phyloP scores from a whole-genome alignment of 495 filamentous ascomycete genomes.

The Lichina pygmaea region DNA sequence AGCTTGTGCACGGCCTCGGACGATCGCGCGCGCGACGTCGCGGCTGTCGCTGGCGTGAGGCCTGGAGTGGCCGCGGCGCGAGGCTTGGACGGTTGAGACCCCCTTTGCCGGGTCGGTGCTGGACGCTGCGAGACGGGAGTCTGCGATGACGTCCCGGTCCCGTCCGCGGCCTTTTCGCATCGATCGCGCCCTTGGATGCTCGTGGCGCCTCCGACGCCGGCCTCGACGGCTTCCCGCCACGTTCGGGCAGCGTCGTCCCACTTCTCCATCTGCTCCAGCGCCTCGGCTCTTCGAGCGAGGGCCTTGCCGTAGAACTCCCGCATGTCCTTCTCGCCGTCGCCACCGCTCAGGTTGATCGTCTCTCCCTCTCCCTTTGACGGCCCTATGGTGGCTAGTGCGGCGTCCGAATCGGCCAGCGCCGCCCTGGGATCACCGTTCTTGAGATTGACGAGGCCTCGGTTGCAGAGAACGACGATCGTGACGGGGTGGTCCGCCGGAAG shows the following conservation, averaged over 20 bases:
- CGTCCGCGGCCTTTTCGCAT: conserved; percentile 57
- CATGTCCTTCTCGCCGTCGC: conserved; percentile 57
- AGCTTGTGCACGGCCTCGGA: conserved; percentile 47
- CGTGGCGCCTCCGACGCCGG: conserved; percentile 53
- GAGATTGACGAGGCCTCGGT: conserved; percentile 67
- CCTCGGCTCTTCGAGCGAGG: conserved; percentile 80
- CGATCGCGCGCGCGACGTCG: conserved; percentile 5
- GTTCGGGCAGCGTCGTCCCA: conserved; percentile 59
- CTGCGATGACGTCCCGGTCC: background rate
- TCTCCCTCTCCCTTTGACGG: conserved; percentile 51
- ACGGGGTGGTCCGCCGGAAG: conserved; percentile 66
- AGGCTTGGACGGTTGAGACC: conserved; percentile 8
- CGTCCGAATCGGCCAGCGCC: conserved; percentile 59
- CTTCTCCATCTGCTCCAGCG: conserved; percentile 79
- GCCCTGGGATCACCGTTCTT: conserved; percentile 77
- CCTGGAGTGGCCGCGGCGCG: conserved; percentile 5
- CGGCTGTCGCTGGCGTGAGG: conserved; percentile 9
- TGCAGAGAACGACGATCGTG: conserved; percentile 63
- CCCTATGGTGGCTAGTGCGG: conserved; percentile 57
- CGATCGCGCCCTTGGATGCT: conserved; percentile 70
- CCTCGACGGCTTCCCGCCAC: conserved; percentile 65
- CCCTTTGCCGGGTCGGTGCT: background rate
- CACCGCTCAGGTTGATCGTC: conserved; percentile 36
- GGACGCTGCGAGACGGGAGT: background rate
- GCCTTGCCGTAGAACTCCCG: conserved; percentile 79